Conservation (phyloP, 2,329 filamentous ascomycete genomes). For the Sarocladium kiliense region DNA sequence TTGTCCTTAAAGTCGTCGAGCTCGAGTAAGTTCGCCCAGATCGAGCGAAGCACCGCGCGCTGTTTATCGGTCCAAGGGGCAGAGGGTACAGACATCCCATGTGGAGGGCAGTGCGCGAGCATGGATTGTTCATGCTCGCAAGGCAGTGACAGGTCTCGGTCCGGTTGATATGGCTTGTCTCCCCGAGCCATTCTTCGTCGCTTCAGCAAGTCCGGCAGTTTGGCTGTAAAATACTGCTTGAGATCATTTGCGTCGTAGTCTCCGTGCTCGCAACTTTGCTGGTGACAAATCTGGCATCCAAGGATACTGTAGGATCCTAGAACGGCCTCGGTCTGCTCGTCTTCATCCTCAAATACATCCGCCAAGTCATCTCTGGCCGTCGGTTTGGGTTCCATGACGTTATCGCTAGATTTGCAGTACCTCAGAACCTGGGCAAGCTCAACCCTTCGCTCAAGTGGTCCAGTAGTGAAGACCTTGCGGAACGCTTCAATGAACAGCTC, state of each 20-base stretch:
- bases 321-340: conserved; percentile 6
- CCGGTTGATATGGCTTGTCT: background rate
- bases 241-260: conserved; percentile 50
- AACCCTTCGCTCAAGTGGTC: conserved; percentile 31
- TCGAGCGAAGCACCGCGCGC: conserved; percentile 39
- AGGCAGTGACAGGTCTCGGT: background rate
- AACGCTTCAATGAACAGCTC: conserved; percentile 53
- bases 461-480: conserved; percentile 44
- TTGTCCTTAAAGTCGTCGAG: conserved; percentile 49
- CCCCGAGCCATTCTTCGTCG: background rate
- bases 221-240: conserved; percentile 23
- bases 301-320: conserved; percentile 51
- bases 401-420: conserved; percentile 49
- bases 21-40: conserved; percentile 43
- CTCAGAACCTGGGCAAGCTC: conserved; percentile 47
- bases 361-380: conserved; percentile 41
- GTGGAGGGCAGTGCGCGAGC: background rate
- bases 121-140: background rate
- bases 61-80: conserved; percentile 45
- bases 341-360: conserved; percentile 23
- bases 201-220: background rate
- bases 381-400: conserved; percentile 48
- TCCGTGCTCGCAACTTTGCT: conserved; percentile 57
- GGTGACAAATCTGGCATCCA: conserved; percentile 54
- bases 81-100: background rate